Evolutionary conservation across 768 basidiomycete genomes (phyloP).

Genomic region (Suillus bovinus): DNA sequence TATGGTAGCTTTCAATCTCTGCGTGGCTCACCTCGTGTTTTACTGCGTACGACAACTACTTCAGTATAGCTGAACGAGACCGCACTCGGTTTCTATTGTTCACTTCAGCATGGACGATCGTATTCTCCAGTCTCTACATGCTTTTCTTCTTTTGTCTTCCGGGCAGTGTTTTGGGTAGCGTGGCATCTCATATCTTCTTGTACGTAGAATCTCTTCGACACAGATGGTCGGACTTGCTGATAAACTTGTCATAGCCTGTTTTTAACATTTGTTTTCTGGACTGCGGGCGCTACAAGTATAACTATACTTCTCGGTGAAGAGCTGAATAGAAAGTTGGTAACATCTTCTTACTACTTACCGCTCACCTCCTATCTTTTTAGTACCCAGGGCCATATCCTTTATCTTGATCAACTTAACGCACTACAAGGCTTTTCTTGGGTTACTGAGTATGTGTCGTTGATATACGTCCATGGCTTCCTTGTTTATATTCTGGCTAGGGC

Average conservation of each 20-base stretch:
- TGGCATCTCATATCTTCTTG: constrained; percentile 32
- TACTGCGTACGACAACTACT: constrained; percentile 55
- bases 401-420: constrained; percentile 78
- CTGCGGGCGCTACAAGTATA: constrained; percentile 68
- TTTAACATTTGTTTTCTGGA: constrained; percentile 82
- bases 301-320: constrained; percentile 69
- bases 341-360: neutral
- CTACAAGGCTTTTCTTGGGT: constrained; percentile 76
- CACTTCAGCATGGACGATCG: constrained; percentile 66
- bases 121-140: constrained; percentile 52
- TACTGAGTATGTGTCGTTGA: constrained; percentile 51
- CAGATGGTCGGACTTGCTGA: constrained; percentile 3
- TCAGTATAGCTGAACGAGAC: constrained; percentile 49
- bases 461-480: neutral
- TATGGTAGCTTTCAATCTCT: constrained; percentile 59
- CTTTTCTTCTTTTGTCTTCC: constrained; percentile 43
- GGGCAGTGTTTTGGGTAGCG: constrained; percentile 53
- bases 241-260: constrained; percentile 43
- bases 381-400: constrained; percentile 47
- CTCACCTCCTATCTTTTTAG: constrained; percentile 17
- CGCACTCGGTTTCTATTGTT: constrained; percentile 71
- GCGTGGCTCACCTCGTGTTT: constrained; percentile 71
- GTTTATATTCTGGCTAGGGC: constrained; percentile 45
- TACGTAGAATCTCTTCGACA: constrained; percentile 35
- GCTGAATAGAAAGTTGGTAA: constrained; percentile 62